phyloP scores from a whole-genome alignment of 768 basidiomycete species.

The Amanita subjunquillea region DNA sequence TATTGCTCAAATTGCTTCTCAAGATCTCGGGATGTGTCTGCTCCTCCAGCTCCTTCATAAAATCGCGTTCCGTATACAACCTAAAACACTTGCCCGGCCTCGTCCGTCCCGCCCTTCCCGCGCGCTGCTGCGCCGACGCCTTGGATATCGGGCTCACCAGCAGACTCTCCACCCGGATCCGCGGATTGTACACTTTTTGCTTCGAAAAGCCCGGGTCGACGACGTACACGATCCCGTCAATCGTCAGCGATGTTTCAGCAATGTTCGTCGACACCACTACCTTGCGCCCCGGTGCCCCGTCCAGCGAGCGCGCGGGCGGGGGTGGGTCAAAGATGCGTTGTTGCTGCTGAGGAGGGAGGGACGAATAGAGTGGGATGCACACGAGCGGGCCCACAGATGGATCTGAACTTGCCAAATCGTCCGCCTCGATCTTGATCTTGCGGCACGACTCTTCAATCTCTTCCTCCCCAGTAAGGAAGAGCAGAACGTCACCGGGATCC shows the following conservation, averaged over 20 bases:
- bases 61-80: slow-evolving; percentile 95
- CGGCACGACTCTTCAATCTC: slow-evolving; percentile 96
- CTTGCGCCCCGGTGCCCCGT: slow-evolving; percentile 83
- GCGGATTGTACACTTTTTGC: slow-evolving; percentile 97
- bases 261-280: slow-evolving; percentile 95
- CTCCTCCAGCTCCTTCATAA: slow-evolving; percentile 90
- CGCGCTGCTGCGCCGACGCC: slow-evolving; percentile 91
- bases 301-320: slow-evolving; percentile 48
- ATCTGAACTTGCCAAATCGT: slow-evolving; percentile 66
- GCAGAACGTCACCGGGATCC: slow-evolving; percentile 81
- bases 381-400: slow-evolving; percentile 75
- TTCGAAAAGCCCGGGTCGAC: slow-evolving; percentile 97
- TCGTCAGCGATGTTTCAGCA: slow-evolving; percentile 94
- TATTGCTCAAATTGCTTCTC: slow-evolving; percentile 86
- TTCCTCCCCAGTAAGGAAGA: slow-evolving; percentile 97
- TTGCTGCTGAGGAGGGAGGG: slow-evolving; percentile 88
- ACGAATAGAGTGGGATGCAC: slow-evolving; percentile 93
- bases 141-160: slow-evolving; percentile 94
- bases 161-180: slow-evolving; percentile 91
- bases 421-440: slow-evolving; percentile 87
- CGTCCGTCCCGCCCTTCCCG: slow-evolving; percentile 94
- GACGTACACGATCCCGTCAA: slow-evolving; percentile 99
- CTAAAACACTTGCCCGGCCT: slow-evolving; percentile 96
- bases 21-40: slow-evolving; percentile 97
- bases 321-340: slow-evolving; percentile 94